Base-by-base conservation (phyloP, 768 basidiomycete genomes). In the Panaeolus papilionaceus region DNA sequence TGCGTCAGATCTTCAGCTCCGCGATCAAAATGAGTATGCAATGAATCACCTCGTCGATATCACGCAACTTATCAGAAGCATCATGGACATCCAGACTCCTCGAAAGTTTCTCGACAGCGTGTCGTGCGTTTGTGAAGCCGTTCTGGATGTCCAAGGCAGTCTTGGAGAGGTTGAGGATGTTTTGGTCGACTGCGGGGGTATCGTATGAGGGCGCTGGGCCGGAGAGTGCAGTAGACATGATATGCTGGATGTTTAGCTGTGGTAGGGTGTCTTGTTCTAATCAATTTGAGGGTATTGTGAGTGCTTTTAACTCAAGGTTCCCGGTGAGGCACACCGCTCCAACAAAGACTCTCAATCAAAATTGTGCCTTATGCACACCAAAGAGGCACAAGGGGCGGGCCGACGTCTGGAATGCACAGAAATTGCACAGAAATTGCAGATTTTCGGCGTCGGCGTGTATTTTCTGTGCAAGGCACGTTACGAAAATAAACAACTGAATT, bases 401-500 rank as follows among this genome's bases (percentile, higher is more conserved):
- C 49, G 23, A 51, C 49, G 23, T 28, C 26, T 28, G 26, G 26
- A 51, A 51, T 28, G 49, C 49, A 51, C 49, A 51, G 1, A 51
- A 51, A 51, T 33, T 51, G 49, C 49, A 51, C 49, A 51, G 49
- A 51, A 51, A 51, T 51, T 28, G 10, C 49, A 51, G 26, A 14
- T 4, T 14, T 10, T 10, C 14, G 39, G 1, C 9, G 9, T 40
- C 14, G 6, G 20, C 23, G 49, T 26, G 23, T 14, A 28, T 10
- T 51, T 51, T 51, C 49, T 51, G 49, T 51, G 49, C 49, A 51
- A 28, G 18, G 45, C n/a, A 51, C 49, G 20, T 51, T 51, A 51
- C 26, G 26, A 51, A 51, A 51, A 26, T 11, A 51, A 2, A 6
- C 9, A 51, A 51, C 23, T 26, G 11, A 26, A 51, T 51, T 51